Evolutionary conservation across 2,329 filamentous ascomycete species (phyloP), one percentile per base, ranked within the genome.

Genomic region (Colletotrichum tanaceti): DNA sequence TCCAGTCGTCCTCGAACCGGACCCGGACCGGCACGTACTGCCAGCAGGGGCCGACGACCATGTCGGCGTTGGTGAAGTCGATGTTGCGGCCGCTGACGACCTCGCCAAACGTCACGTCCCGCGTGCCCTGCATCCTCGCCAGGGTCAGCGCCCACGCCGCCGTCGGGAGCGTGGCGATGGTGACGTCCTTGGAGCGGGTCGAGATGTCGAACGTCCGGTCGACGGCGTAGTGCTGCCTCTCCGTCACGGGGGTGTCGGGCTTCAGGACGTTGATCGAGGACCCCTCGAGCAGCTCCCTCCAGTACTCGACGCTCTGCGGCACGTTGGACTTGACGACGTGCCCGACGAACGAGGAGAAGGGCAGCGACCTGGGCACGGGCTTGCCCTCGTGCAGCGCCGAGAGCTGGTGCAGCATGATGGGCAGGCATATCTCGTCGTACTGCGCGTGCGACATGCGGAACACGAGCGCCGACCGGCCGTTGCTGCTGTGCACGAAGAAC

Each of bases 371-470:
- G 4, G 74, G 73, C 0, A 76, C 74, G 0, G 76, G 71, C 47
- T 72, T 70, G 44, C 72, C 76, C 35, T 80, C 74, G 69, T 81
- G 89, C 6, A 90, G 79, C 0, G 83, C 81, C 3, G 85, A 86
- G 47, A 91, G 84, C 73, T 90, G 87, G 20, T 82, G 82, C 65
- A 91, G 84, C 22, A 91, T 83, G n/a, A 84, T 79, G 0, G 88
- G 86, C 10, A 91, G 82, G 71, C 87, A 91, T 24, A 91, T 88
- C 71, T 90, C 90, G 71, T 92, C 90, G 74, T 91, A 91, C 72
- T 91, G 89, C 0, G 89, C 87, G 75, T 92, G 90, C 0, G 89
- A 91, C 63, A 92, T 85, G 64, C 89, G 86, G 75, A 90, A 84
- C 67, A 86, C 79, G 16, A 91, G 84, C 55, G 79, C 82, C 41